A percentile compares a stretch with the other conserved stretches of the same genome.
phyloP scores from a whole-genome alignment of 129 eudicot species.

The Silybum marianum region DNA sequence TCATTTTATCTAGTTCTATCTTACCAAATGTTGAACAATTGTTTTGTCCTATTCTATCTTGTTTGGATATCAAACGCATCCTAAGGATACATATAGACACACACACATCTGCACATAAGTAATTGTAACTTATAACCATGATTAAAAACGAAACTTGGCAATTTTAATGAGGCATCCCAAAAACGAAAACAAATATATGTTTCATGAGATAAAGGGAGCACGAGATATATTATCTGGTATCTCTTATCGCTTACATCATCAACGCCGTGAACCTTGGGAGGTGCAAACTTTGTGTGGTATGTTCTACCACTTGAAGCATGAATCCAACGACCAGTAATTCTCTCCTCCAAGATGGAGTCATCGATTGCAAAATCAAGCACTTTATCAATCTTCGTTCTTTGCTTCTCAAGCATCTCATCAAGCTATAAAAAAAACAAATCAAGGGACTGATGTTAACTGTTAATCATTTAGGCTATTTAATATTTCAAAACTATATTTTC shows the following conservation, averaged over 20 bases:
- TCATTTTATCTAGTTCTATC: no score
- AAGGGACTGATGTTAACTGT: conserved; percentile 5
- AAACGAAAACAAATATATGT: neutral
- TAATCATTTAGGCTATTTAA: neutral
- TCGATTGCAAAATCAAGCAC: conserved; percentile 67
- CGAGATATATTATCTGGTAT: neutral
- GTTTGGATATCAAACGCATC: no score
- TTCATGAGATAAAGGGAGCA: neutral
- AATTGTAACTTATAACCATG: neutral
- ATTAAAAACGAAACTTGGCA: neutral
- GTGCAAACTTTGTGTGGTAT: conserved; percentile 96
- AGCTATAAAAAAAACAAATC: conserved; percentile 50
- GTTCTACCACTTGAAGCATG: conserved; percentile 94
- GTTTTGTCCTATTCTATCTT: no score
- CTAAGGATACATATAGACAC: neutral
- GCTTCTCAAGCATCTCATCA: conserved; percentile 82
- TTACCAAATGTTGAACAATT: no score
- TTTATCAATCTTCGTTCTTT: conserved; percentile 65
- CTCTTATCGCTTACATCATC: conserved; percentile 72
- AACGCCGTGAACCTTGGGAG: conserved; percentile 80
- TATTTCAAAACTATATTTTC: neutral
- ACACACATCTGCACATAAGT: neutral
- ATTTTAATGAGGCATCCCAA: neutral
- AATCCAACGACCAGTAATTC: conserved; percentile 85
- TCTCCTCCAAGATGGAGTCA: conserved; percentile 66